A percentile compares a stretch with the other conserved stretches of the same genome.
Evolutionary conservation across 495 filamentous ascomycete species (phyloP).

Genomic region (Lasiosphaeria hispida): DNA sequence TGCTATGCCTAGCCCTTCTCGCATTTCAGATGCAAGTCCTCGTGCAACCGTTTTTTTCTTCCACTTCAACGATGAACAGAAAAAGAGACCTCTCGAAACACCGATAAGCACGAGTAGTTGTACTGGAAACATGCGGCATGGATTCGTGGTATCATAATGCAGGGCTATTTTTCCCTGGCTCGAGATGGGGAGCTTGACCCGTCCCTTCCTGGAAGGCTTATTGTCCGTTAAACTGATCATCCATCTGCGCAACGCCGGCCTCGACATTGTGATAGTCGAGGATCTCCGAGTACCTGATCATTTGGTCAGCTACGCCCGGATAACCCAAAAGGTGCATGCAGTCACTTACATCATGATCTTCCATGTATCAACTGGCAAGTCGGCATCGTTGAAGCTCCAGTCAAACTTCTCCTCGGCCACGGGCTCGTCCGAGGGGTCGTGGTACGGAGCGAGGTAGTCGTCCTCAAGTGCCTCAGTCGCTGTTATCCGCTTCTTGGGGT

Average conservation of each 20-base stretch:
- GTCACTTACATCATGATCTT: conserved; percentile 96
- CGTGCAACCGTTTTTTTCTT: conserved; percentile 14
- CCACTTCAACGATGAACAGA: conserved; percentile 1
- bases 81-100: conserved; percentile 7
- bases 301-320: background rate
- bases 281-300: conserved; percentile 92
- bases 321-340: background rate
- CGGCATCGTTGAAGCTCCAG: conserved; percentile 99
- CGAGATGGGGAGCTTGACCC: background rate
- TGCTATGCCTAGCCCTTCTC: too few relatives aligned
- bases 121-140: conserved; percentile 15
- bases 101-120: conserved; percentile 7
- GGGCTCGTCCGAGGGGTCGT: conserved; percentile 95
- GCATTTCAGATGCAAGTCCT: conserved; percentile 2
- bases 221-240: conserved; percentile 40
- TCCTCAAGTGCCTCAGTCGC: conserved; percentile 83
- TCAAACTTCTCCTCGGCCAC: conserved; percentile 97
- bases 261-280: conserved; percentile 98
- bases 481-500: conserved; percentile 86
- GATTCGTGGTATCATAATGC: conserved; percentile 22
- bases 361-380: conserved; percentile 98
- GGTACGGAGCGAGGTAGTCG: conserved; percentile 92
- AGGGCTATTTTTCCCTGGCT: conserved; percentile 11
- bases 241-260: conserved; percentile 41
- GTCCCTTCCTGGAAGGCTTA: conserved; percentile 20